These are phyloP conservation scores for Tympanopsis confertula DNA, from an alignment of 2,329 filamentous ascomycete species.

Conservation along the genomic window DNA sequence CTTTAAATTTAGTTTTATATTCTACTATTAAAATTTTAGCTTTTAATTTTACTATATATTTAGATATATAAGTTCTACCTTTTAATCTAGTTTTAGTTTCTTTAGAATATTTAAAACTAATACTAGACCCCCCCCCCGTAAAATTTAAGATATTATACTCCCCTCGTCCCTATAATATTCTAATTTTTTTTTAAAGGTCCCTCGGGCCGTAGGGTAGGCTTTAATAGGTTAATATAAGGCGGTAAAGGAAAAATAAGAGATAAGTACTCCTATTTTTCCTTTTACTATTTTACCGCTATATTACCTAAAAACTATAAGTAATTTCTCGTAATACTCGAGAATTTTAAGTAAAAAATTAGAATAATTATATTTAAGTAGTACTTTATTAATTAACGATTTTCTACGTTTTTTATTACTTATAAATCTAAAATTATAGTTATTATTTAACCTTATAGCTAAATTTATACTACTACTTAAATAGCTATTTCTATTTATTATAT, in stretches of 20 bases:
- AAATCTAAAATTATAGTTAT: not conserved
- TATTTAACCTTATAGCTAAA: not conserved
- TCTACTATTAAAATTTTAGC: conserved; percentile 1
- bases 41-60: conserved; percentile 2
- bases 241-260: not conserved
- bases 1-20: not conserved
- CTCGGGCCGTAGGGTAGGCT: no score
- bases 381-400: not conserved
- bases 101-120: conserved; percentile 1
- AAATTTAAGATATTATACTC: conserved; percentile 2
- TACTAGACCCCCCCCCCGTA: conserved; percentile 2
- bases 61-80: not conserved
- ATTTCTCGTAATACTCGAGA: not conserved
- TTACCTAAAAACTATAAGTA: not conserved
- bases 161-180: no score
- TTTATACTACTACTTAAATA: conserved; percentile 1
- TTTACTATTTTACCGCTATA: no score
- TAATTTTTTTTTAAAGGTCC: no score
- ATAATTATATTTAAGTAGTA: not conserved
- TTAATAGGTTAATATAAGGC: not conserved
- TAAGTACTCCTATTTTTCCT: not conserved
- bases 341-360: not conserved
- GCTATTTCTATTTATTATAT: not conserved
- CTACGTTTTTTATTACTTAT: not conserved
- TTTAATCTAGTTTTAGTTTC: not conserved